Base-by-base conservation (phyloP, 305 asterid genomes). In the Fraxinus greggii region DNA sequence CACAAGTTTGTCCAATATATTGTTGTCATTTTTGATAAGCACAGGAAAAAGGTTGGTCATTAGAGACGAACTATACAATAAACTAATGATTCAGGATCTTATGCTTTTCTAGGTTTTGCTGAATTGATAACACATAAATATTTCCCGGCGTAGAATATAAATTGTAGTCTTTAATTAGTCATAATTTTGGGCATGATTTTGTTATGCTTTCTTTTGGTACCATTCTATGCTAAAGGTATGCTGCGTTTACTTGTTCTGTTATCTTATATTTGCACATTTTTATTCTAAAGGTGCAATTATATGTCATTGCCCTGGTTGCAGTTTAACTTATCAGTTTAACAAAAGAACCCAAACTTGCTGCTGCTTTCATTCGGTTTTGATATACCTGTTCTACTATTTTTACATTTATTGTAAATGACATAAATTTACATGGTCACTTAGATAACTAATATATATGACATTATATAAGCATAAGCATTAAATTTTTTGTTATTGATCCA, bases 21-120 rank as follows among this genome's bases (percentile, higher is more conserved):
- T 63, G 26, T 70, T 51, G 69, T 40, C 76, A 59, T 45, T 80
- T 84, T 84, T 24, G 77, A 69, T 38, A 63, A 36, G 63, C 81
- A 56, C 70, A 48, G 42, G 78, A 42, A 10, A 77, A 56, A 65
- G 42, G 59, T 87, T 61, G 51, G 78, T 72, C 75, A 63, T 72
- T 12, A 72, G 76, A 32, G 45, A 33, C 45, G 15, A 17, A n/a
- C 26, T 72, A 72, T 72, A 32, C 24, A 32, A 3, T 7, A n/a
- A 17, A 15, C 13, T 72, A 72, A n/a, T 6, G 26, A 15, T 32
- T 15, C 76, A 72, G 26, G 13, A 72, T 72, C 26, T 72, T 72
- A 5, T 70, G 26, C 26, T 32, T 13, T 72, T 15, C 24, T 32
- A 70, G 75, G 40, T 70, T 70, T 70, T 70, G 12, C 76, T 70